phyloP scores from a whole-genome alignment of 495 filamentous ascomycete species.

The Neurospora sp. region DNA sequence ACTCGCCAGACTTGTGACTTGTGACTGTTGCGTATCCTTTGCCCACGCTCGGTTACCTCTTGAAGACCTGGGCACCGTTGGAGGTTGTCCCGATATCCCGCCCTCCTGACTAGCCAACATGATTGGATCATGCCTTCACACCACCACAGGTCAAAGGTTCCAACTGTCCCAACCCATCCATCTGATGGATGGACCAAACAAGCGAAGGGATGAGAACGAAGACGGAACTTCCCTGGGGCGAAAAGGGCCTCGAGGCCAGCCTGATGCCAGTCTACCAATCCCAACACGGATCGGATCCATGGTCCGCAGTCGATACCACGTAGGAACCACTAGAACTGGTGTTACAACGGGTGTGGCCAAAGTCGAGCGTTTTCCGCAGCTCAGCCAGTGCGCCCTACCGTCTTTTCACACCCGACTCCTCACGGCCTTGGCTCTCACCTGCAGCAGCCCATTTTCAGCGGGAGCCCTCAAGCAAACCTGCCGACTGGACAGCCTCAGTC shows the following conservation, averaged over 20 bases:
- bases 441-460: not conserved
- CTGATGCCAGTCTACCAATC: not conserved
- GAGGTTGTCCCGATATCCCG: not conserved
- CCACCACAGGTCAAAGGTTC: not conserved
- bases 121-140: not conserved
- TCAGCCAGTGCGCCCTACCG: not conserved
- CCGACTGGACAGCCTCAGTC: not conserved
- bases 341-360: not conserved
- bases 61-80: not conserved
- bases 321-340: not conserved
- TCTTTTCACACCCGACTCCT: not conserved
- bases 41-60: not conserved
- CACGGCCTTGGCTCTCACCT: not conserved
- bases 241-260: not conserved
- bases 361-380: not conserved
- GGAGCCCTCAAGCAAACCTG: not conserved
- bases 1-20: not conserved
- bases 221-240: not conserved
- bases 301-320: not conserved
- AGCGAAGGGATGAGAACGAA: not conserved
- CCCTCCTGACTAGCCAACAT: not conserved
- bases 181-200: not conserved
- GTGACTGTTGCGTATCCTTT: not conserved
- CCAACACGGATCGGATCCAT: not conserved
- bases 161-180: not conserved